Percentiles rank a stretch among this genome's conserved stretches.
phyloP scores from a whole-genome alignment of 2,329 filamentous ascomycete species.

The Cordyceps tenuipes region DNA sequence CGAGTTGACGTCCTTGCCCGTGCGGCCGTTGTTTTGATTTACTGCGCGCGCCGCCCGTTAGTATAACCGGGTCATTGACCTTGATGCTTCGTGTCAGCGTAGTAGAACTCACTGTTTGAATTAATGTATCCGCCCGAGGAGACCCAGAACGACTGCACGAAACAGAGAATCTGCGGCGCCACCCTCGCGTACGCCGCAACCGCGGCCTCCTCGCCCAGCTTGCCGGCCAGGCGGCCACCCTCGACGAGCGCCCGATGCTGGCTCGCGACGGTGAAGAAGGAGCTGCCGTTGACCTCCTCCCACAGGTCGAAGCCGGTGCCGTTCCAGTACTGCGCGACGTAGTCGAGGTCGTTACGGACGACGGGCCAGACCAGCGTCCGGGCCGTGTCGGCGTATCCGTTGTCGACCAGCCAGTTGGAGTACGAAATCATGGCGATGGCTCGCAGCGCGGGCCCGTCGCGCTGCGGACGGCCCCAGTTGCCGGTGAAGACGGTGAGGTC shows the following conservation, averaged over 20 bases:
- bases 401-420: constrained; percentile 60
- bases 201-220: constrained; percentile 51
- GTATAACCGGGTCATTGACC: no score
- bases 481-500: constrained; percentile 57
- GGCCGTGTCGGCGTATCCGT: constrained; percentile 53
- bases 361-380: constrained; percentile 59
- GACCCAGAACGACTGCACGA: constrained; percentile 67
- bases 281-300: constrained; percentile 71
- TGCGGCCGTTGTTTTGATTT: constrained; percentile 51
- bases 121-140: constrained; percentile 49
- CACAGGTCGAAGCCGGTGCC: constrained; percentile 65
- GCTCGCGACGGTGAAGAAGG: constrained; percentile 68
- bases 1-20: constrained; percentile 64
- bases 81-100: no score
- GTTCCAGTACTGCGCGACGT: constrained; percentile 66
- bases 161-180: constrained; percentile 64
- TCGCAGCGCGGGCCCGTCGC: constrained; percentile 69
- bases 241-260: constrained; percentile 63
- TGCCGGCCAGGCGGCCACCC: constrained; percentile 57
- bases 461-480: constrained; percentile 69
- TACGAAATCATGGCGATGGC: constrained; percentile 67
- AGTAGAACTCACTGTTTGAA: constrained; percentile 48
- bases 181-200: constrained; percentile 47
- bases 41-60: constrained; percentile 24
- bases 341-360: constrained; percentile 66